Percentiles rank a stretch among this genome's conserved stretches.
Conservation (phyloP, 495 filamentous ascomycete genomes). For the Lasiosphaeris hirsuta region DNA sequence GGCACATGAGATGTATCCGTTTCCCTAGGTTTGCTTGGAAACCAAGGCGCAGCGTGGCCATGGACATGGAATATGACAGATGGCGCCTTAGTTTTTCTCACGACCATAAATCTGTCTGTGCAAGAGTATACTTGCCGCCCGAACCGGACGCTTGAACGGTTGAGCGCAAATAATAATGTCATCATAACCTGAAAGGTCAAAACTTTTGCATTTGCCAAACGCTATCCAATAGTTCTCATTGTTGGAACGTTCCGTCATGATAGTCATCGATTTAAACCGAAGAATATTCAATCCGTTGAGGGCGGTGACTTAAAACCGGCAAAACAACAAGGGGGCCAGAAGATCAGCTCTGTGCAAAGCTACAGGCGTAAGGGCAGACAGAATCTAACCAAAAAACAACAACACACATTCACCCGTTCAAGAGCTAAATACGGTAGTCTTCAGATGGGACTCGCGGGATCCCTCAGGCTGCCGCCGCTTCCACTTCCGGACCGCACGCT, state of each 20-base stretch:
- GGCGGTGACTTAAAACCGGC: no score
- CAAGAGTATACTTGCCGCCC: no score
- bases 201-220: slow-evolving; percentile 9
- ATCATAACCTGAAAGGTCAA: background rate
- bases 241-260: background rate
- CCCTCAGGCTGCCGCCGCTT: slow-evolving; percentile 28
- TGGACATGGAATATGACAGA: no score
- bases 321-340: background rate
- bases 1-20: no score
- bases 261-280: background rate
- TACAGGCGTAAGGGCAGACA: background rate
- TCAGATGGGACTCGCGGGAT: slow-evolving; percentile 30
- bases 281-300: background rate
- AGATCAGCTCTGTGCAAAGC: background rate
- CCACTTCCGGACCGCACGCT: slow-evolving; percentile 37
- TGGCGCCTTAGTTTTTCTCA: no score
- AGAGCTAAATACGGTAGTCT: background rate
- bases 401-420: no score
- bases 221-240: slow-evolving; percentile 1
- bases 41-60: no score
- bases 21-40: no score
- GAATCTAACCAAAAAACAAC: background rate
- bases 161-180: no score
- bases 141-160: no score
- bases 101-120: no score